These are phyloP conservation scores for Pyrenochaeta sp. DNA, from an alignment of 2,329 filamentous ascomycete genomes.

Conservation along the genomic window DNA sequence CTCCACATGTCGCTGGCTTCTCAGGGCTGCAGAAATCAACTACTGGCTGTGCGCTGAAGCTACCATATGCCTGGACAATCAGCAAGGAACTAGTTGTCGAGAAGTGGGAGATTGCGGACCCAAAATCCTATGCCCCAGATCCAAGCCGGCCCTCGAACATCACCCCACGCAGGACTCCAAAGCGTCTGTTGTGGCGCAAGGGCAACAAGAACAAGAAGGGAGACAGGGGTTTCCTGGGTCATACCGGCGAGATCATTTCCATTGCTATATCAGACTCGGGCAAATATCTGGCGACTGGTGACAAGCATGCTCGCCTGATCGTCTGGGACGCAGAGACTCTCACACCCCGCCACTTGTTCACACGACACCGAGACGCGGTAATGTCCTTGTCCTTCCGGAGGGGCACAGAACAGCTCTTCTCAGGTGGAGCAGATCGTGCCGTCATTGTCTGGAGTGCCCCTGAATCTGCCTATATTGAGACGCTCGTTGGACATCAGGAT, in stretches of 20 bases:
- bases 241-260: slow-evolving; percentile 79
- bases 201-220: slow-evolving; percentile 66
- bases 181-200: slow-evolving; percentile 68
- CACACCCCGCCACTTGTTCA: slow-evolving; percentile 80
- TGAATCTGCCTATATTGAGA: slow-evolving; percentile 92
- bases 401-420: slow-evolving; percentile 90
- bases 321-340: slow-evolving; percentile 86
- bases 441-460: slow-evolving; percentile 96
- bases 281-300: slow-evolving; percentile 89
- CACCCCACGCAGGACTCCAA: slow-evolving; percentile 68
- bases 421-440: slow-evolving; percentile 86
- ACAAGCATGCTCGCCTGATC: slow-evolving; percentile 81
- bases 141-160: slow-evolving; percentile 39
- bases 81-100: slow-evolving; percentile 84
- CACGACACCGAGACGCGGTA: slow-evolving; percentile 89
- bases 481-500: slow-evolving; percentile 95
- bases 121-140: slow-evolving; percentile 33
- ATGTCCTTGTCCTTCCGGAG: slow-evolving; percentile 85
- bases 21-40: slow-evolving; percentile 79
- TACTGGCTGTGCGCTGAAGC: slow-evolving; percentile 79
- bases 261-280: slow-evolving; percentile 90
- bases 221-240: slow-evolving; percentile 71
- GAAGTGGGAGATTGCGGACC: slow-evolving; percentile 85
- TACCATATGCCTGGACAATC: slow-evolving; percentile 85
- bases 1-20: slow-evolving; percentile 75